Conservation (phyloP, 768 basidiomycete genomes). For the Hirschioporus abietinus region DNA sequence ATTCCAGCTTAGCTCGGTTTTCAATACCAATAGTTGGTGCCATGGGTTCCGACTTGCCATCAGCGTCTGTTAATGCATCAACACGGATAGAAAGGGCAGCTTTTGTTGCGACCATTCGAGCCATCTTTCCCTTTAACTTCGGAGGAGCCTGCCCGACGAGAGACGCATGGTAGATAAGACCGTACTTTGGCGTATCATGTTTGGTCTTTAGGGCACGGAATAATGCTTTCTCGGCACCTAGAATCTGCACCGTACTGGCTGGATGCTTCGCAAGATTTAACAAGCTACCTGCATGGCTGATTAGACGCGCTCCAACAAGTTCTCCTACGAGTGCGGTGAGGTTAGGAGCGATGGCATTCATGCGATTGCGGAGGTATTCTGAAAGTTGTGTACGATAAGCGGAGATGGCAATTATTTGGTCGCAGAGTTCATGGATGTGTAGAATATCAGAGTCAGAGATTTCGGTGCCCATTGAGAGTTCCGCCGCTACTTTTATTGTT, state of each 20-base stretch:
- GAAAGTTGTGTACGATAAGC: constrained; percentile 92
- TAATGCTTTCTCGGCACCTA: constrained; percentile 73
- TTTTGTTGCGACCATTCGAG: constrained; percentile 99
- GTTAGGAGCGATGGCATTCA: constrained; percentile 98
- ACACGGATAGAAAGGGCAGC: constrained; percentile 96
- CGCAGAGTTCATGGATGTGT: constrained; percentile 96
- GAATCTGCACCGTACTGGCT: constrained; percentile 73
- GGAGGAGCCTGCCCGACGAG: constrained; percentile 96
- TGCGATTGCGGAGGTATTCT: constrained; percentile 95
- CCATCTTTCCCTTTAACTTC: constrained; percentile 99
- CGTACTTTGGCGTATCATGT: constrained; percentile 98
- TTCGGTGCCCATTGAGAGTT: constrained; percentile 99
- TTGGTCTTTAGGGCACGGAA: constrained; percentile 76
- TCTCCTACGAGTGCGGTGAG: constrained; percentile 81
- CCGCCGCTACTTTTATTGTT: constrained; percentile 90
- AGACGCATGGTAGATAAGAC: constrained; percentile 98
- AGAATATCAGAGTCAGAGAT: constrained; percentile 94
- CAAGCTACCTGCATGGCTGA: constrained; percentile 69
- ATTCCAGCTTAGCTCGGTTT: constrained; percentile 93
- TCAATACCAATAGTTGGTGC: constrained; percentile 89
- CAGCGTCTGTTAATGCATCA: constrained; percentile 89
- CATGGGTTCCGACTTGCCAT: constrained; percentile 78
- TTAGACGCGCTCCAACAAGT: constrained; percentile 69
- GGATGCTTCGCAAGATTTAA: constrained; percentile 70
- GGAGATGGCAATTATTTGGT: constrained; percentile 96